Evolutionary conservation across 345 rosid genomes (phyloP), one percentile per base, ranked within the genome.

Genomic region (Camelina neglecta): DNA sequence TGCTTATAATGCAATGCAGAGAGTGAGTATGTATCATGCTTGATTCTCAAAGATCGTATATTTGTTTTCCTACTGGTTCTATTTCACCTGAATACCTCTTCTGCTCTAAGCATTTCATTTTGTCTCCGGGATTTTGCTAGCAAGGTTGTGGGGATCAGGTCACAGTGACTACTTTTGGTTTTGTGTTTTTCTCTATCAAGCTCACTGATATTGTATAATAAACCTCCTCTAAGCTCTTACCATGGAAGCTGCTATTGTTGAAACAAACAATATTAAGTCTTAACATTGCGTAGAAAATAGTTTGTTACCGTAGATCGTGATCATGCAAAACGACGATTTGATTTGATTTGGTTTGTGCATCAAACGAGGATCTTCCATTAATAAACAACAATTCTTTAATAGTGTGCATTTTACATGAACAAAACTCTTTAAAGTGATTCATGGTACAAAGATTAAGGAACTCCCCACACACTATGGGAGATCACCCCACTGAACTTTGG

Each of bases 401-500:
- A 55, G 26, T 56, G 33, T 7, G 36, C 24, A 41, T 10, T 13
- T 68, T 11, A 53, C 64, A 61, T 41, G 10, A 60, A 57, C 33
- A 59, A 10, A 60, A 50, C 48, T 48, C 12, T 1, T 2, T 1
- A 2, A 20, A 20, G 26, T 20, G 63, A 60, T 70, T 51, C 6
- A 35, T 69, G 47, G 47, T 54, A 58, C 61, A 77, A 65, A 70
- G 7, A 56, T 41, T 50, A 23, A 36, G 5, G 9, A 44, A 8
- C 21, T 69, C 42, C 41, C 5, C 31, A 29, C 38, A 61, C 50
- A 38, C 33, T 76, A 76, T 8, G 66, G 71, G 47, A 63, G 59
- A 58, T 65, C 61, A 29, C 44, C 50, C 57, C 39, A 71, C 39
- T 23, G 57, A 60, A 5, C 50, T 53, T 31, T 72, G 58, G 80